Evolutionary conservation across 805 yeast genomes (phyloP), one percentile per base, ranked within the genome.

Genomic region (Isabelozyma gotoi): DNA sequence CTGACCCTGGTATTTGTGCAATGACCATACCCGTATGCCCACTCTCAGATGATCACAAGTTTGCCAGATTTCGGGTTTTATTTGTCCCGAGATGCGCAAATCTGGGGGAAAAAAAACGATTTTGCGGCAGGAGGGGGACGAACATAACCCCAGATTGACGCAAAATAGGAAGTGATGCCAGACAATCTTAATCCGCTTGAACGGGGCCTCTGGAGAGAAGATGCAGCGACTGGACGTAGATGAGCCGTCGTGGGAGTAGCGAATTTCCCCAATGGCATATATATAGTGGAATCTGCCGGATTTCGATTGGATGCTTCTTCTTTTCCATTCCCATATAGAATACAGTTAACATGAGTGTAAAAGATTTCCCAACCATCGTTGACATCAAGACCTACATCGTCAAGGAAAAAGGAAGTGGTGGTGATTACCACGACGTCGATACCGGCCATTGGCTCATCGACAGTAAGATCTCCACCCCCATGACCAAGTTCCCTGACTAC

Each of bases 401-500:
- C 18, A 61, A 62, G 43, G 78, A 74, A 27, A 67, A 65, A 49
- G 78, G 77, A 38, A 62, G 70, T 41, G 80, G 80, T 43, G 80
- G 78, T 46, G 80, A 75, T 52, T 75, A 75, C 55, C 80, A 75
- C 53, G 68, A 75, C 53, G 79, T 74, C 38, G 71, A 60, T 33
- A 56, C 62, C 33, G 79, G 79, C 18, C 80, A 74, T 48, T 75
- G 80, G 80, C 59, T 75, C 17, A 69, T 75, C 21, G 79, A 74
- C 55, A 65, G 63, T 45, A 64, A 65, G 38, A 73, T 75, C 47
- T 59, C 78, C 31, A 75, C 72, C 45, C 79, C 80, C 35, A 75
- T 75, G 80, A 68, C 78, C 44, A 70, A 71, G 47, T 74, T 62
- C 59, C 67, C 65, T 35, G 76, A 69, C 42, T 74, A 71, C 60